Base-by-base conservation (phyloP, 768 basidiomycete species). In the Phaeotremella skinneri region DNA sequence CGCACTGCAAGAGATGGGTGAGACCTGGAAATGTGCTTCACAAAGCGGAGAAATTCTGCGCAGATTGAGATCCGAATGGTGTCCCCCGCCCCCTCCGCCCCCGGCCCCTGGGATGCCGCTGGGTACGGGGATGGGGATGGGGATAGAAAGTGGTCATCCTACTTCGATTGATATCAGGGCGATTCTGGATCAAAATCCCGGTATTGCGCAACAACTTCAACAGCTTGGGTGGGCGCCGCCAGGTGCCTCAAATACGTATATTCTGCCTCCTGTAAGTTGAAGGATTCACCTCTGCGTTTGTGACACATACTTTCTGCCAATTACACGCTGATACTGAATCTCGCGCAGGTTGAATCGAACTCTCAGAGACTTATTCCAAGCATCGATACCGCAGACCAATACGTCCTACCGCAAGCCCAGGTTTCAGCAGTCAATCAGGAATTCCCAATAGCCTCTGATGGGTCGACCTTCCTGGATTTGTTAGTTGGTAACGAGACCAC, bases 1-100 rank as follows among this genome's bases (percentile, higher is more conserved):
- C 23, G 82, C 83, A 65, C 79, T 86, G 0, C 69, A 74, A n/a
- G 82, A 83, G 70, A 82, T 83, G 30, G 84, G 83, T 0, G 76
- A 77, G 55, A 81, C 82, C 1, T 85, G 83, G 81, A 80, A 82
- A 49, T 82, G 83, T 59, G 83, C 83, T 1, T 79, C 74, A 3
- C 81, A 80, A 62, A 82, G 82, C 52, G 80, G 79, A 2, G 79
- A 76, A 14, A 84, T 83, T 41, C 75, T 84, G 52, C 72, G 75
- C n/a, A 71, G 76, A 9, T 76, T 84, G 9, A 60, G 81, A 52
- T 70, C 79, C 30, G 80, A 82, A 29, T 56, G 45, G 42, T 56
- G 45, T 31, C 45, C 55, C 25, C 27, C 27, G 14, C 16, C 27
- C 7, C 34, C 34, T 37, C 34, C 34, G 17, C 34, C 34, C 7